These are phyloP conservation scores for Plasmodium vinckei DNA, from an alignment of 169 alveolate genomes.

Conservation along the genomic window DNA sequence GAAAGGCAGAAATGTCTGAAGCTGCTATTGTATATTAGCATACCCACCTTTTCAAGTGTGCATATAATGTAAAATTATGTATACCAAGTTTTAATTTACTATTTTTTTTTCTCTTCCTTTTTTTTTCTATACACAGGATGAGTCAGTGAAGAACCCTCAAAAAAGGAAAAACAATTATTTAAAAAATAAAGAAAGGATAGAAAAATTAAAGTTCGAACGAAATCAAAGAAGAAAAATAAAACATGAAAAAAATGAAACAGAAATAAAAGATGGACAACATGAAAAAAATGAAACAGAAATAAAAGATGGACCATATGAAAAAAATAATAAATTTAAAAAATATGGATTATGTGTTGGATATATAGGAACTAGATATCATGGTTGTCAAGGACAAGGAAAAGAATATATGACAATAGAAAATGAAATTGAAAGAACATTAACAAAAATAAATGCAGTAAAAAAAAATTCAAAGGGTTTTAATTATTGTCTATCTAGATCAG, in stretches of 20 bases:
- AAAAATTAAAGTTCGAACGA: constrained; percentile 27
- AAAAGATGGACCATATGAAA: neutral
- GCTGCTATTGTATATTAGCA: neutral
- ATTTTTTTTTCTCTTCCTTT: neutral
- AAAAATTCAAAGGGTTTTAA: constrained; percentile 77
- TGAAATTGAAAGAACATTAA: constrained; percentile 79
- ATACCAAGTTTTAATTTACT: neutral
- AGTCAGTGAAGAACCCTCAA: neutral
- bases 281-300: neutral
- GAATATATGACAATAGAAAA: constrained; percentile 84
- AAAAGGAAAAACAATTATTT: constrained; percentile 14
- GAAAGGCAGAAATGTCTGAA: neutral
- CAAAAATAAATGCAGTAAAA: constrained; percentile 81
- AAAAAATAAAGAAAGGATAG: constrained; percentile 29
- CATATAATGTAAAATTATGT: neutral
- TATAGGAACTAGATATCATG: constrained; percentile 86
- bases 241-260: neutral
- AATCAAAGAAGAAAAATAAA: constrained; percentile 5
- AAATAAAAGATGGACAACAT: constrained; percentile 5
- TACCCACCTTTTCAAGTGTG: neutral
- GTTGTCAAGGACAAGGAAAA: constrained; percentile 87
- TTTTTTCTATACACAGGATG: neutral
- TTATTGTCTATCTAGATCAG: constrained; percentile 83
- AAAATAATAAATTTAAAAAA: constrained; percentile 43
- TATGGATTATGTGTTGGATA: constrained; percentile 83